phyloP scores from a whole-genome alignment of 495 filamentous ascomycete genomes.

The Aspergillus mulundensis region DNA sequence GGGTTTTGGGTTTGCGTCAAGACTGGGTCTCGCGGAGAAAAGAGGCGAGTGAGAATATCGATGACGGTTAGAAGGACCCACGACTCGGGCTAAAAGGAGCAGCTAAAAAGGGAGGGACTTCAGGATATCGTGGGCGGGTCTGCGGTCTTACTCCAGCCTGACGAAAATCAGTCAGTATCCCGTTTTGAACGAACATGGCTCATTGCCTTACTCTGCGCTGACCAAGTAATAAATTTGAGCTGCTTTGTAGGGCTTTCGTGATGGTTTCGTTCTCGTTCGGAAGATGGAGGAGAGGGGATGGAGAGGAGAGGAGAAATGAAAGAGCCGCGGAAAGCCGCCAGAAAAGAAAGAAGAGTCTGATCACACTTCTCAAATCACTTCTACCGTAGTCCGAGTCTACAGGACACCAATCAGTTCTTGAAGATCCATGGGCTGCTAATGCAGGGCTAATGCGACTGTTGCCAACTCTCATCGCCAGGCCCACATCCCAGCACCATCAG shows the following conservation, averaged over 20 bases:
- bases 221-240: neutral
- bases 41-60: slow-evolving; percentile 6
- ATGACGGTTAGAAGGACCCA: neutral
- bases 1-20: slow-evolving; percentile 7
- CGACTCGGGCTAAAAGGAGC: neutral
- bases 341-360: neutral
- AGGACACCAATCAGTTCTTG: neutral
- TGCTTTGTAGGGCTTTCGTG: neutral
- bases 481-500: neutral
- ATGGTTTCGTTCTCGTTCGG: neutral
- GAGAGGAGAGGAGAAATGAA: neutral
- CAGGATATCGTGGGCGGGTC: slow-evolving; percentile 8
- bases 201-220: neutral
- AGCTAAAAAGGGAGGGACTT: neutral
- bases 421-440: neutral
- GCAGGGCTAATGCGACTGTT: neutral
- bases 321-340: neutral
- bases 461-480: neutral
- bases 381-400: neutral
- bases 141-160: neutral
- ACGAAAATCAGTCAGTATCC: neutral
- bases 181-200: neutral
- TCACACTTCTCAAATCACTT: neutral
- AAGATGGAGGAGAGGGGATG: neutral
- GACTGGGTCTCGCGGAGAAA: slow-evolving; percentile 8